A percentile compares a stretch with the other conserved stretches of the same genome.
Conservation (phyloP, 768 basidiomycete genomes). For the Suillus occidentalis region DNA sequence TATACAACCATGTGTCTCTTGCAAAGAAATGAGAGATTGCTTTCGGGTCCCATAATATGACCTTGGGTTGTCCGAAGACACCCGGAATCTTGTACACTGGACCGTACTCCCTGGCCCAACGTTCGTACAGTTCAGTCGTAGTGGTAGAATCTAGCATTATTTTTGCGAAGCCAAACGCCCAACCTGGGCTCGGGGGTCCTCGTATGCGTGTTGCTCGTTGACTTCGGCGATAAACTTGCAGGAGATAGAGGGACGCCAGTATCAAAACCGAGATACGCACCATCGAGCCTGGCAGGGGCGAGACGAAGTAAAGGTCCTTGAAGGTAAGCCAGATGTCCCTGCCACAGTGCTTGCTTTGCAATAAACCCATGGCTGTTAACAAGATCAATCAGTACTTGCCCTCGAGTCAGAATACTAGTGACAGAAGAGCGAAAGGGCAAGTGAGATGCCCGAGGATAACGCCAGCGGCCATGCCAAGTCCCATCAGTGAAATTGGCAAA, state of each 20-base stretch:
- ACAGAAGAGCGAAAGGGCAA: background rate
- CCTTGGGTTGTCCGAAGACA: constrained; percentile 31
- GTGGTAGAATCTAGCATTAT: constrained; percentile 29
- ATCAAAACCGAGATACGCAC: background rate
- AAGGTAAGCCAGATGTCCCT: background rate
- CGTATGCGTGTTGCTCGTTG: constrained; percentile 30
- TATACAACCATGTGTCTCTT: constrained; percentile 48
- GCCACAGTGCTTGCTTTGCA: background rate
- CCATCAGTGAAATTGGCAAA: background rate
- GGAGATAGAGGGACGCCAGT: background rate
- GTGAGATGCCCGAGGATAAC: background rate
- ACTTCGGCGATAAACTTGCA: background rate
- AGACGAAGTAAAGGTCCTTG: background rate
- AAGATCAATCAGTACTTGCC: background rate
- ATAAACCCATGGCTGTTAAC: background rate
- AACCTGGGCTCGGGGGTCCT: constrained; percentile 41
- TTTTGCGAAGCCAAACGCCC: constrained; percentile 39
- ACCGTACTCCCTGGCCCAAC: constrained; percentile 47
- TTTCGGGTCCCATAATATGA: constrained; percentile 45
- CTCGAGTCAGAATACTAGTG: background rate
- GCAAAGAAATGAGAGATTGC: constrained; percentile 50
- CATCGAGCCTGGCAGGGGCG: background rate
- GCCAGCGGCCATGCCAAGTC: background rate
- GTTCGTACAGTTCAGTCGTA: constrained; percentile 35
- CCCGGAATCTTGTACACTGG: constrained; percentile 40